Evolutionary conservation across 306 rosid genomes (phyloP), one percentile per base, ranked within the genome.

Genomic region (Cucumis hystrix): DNA sequence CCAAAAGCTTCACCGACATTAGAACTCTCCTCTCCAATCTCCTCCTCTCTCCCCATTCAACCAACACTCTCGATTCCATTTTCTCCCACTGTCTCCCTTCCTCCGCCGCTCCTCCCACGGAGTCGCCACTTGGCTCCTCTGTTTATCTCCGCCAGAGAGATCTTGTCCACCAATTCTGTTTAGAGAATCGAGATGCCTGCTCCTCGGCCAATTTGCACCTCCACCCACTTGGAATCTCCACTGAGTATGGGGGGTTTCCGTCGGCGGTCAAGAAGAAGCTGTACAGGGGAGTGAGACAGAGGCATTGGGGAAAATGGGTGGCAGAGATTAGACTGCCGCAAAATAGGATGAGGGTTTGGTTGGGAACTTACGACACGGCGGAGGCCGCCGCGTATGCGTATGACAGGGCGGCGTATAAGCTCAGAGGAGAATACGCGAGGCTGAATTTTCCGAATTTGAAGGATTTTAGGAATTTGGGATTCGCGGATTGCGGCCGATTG

Each of bases 271-370:
- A 89, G 91, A 91, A 96, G 47, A 96, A 96, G 68, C 88, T 88
- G 0, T 96, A 96, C 91, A 96, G 99, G 79, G 98, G 99, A 71
- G 99, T 96, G 84, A 88, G 99, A 21, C 98, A 96, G 97, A 96
- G 99, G 74, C 96, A 96, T 75, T 92, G 99, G 99, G 99, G 98
- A 16, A 96, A 96, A 86, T 96, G 99, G 99, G 99, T 92, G 0
- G 99, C 99, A 0, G 99, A 96, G 72, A 96, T 96, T 47, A 82
- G 99, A 66, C 93, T 96, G 18, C 99, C 99, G 10, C 99, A 96
- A 84, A 96, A 96, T 84, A 86, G 99, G 82, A 88, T 91, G 96
- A 85, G 99, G 80, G 92, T 92, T 51, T 96, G 99, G 99, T 82
- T 96, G 43, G 99, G 99, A 1, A 96, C 99, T 7, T 96, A 92